Evolutionary conservation across 2,329 filamentous ascomycete genomes (phyloP).

Genomic region (Xylariales sp.): DNA sequence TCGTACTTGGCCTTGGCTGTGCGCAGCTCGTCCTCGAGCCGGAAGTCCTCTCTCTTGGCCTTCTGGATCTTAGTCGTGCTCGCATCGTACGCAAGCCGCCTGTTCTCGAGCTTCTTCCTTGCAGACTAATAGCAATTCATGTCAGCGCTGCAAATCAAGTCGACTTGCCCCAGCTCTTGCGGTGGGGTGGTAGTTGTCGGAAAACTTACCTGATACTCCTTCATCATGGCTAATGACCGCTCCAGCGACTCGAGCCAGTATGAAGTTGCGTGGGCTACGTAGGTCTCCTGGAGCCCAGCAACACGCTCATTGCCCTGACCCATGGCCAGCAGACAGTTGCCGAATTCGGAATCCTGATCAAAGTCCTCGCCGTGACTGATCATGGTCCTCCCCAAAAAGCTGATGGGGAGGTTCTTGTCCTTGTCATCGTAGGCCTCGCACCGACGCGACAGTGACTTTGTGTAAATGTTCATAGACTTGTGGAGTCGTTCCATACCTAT

Average conservation of each 20-base stretch:
- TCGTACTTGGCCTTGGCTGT: constrained; percentile 94
- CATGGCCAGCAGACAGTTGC: constrained; percentile 73
- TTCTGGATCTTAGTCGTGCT: constrained; percentile 89
- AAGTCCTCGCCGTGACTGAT: constrained; percentile 88
- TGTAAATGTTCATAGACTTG: constrained; percentile 76
- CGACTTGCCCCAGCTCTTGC: constrained; percentile 13
- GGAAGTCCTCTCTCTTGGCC: constrained; percentile 88
- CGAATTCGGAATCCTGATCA: constrained; percentile 84
- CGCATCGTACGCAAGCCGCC: constrained; percentile 86
- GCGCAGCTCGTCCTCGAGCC: constrained; percentile 87
- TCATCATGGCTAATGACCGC: constrained; percentile 87
- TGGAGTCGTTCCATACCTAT: constrained; percentile 88
- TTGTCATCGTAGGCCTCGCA: constrained; percentile 76
- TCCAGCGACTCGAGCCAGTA: constrained; percentile 92
- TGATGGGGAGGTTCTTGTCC: constrained; percentile 79
- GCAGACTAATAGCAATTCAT: constrained; percentile 52
- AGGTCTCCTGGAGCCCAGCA: constrained; percentile 79
- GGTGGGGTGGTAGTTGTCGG: background rate
- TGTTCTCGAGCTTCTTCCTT: constrained; percentile 89
- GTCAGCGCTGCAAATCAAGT: no score
- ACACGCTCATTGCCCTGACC: constrained; percentile 86
- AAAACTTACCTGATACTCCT: constrained; percentile 80
- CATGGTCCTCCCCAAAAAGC: constrained; percentile 80
- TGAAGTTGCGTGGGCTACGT: constrained; percentile 70
- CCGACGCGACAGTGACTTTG: constrained; percentile 83